phyloP scores from a whole-genome alignment of 2,329 filamentous ascomycete species.

The Phaeosphaeriaceae sp. region DNA sequence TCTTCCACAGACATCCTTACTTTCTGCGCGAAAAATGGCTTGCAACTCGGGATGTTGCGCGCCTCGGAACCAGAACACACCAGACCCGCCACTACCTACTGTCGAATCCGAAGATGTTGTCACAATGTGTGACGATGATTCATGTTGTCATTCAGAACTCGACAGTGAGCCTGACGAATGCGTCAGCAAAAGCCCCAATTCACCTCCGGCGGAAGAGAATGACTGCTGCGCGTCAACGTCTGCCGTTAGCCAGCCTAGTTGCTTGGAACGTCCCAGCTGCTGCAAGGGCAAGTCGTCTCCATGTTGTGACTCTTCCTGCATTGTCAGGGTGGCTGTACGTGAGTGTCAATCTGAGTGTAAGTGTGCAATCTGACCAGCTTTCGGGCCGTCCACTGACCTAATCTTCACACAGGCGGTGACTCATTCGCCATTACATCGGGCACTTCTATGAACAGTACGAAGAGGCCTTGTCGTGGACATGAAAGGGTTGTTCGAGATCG shows the following conservation, averaged over 20 bases:
- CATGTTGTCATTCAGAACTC: not conserved
- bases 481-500: constrained; percentile 2
- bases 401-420: not conserved
- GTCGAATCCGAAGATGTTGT: not conserved
- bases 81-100: not conserved
- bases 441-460: not conserved
- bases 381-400: not conserved
- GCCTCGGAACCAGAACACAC: not conserved
- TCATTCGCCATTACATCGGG: not conserved
- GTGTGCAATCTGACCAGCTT: not conserved
- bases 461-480: constrained; percentile 5
- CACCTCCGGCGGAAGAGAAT: not conserved
- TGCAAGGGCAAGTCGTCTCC: constrained; percentile 9
- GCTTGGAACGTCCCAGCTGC: constrained; percentile 6
- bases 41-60: constrained; percentile 8
- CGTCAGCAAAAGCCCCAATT: not conserved
- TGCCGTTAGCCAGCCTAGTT: not conserved
- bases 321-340: constrained; percentile 7
- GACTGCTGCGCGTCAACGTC: constrained; percentile 4
- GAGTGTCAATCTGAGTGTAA: constrained; percentile 4
- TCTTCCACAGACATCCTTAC: too few species aligned
- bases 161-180: not conserved
- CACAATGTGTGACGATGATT: not conserved
- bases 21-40: constrained; percentile 4
- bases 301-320: constrained; percentile 11